Conservation (phyloP, 2,329 filamentous ascomycete genomes). For the Beauveria australis region DNA sequence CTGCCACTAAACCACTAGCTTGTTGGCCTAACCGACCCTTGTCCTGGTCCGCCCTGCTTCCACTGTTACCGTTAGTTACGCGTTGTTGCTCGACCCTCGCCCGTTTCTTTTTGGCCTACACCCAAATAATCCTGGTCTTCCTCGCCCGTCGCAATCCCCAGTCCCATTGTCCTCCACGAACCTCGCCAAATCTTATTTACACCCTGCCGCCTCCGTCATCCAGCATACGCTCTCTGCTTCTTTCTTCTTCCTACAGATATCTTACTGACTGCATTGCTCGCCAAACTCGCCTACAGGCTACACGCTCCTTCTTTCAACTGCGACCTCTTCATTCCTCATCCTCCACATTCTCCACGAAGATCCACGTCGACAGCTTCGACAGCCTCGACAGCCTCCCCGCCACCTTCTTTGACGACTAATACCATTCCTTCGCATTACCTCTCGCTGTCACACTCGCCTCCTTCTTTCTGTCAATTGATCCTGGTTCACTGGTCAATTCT, state of each 20-base stretch:
- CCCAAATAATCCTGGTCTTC: background rate
- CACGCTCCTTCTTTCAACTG: background rate
- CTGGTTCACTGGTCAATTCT: background rate
- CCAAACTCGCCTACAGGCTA: background rate
- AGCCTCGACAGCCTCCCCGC: background rate
- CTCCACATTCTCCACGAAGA: background rate
- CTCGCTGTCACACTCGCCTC: background rate
- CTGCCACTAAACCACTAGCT: background rate
- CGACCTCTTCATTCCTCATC: background rate
- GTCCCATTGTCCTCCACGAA: background rate
- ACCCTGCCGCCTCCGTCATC: background rate
- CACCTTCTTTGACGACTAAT: background rate
- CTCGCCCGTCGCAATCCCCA: background rate
- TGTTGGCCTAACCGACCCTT: background rate
- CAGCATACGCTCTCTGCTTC: background rate
- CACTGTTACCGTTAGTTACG: background rate
- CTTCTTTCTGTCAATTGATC: background rate
- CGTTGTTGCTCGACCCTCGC: background rate
- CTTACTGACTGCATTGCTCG: background rate
- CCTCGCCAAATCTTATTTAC: constrained; percentile 6
- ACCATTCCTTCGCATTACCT: background rate
- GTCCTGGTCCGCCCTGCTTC: background rate
- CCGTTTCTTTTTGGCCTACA: background rate
- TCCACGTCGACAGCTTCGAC: too few species aligned
- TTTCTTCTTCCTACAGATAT: background rate